Base-by-base conservation (phyloP, 1,284 basidiomycete species). In the Veloporphyrellus conicus region DNA sequence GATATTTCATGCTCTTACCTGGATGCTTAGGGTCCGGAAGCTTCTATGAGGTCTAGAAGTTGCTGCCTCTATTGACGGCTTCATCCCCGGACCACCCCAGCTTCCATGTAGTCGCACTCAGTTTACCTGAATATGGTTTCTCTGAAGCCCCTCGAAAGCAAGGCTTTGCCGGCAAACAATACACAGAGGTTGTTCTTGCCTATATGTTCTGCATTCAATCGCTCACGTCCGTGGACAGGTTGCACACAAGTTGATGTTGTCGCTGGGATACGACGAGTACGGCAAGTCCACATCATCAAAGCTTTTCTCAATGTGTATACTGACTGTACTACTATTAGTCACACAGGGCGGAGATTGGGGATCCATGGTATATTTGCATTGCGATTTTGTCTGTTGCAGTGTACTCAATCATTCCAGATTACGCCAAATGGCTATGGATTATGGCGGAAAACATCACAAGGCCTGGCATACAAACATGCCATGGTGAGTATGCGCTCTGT, bases 271-370 rank as follows among this genome's bases (percentile, higher is more conserved):
- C 43, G 56, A 69, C 25, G 68, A 77, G 61, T 79, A 78, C 63
- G 75, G 77, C 76, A 45, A 66, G 68, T 55, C 15, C 28, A 34
- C 7, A 6, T 27, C 8, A 53, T 32, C 19, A 6, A 8, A 3
- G 15, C 2, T 6, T 18, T 12, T 34, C 34, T 18, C 12, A 35
- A 36, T 11, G 8, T 6, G 4, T 10, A 7, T 6, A n/a, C n/a
- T 22, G 41, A 25, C n/a, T 25, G 50, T 14, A 54, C 27, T 42
- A 11, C 5, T 25, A 47, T 1, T 52, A 79, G 77, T 76, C n/a
- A 72, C 72, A 0, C 74, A 80, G 62, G 78, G 75, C 19, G 78
- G 78, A 5, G 78, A 80, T 52, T 78, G 75, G 76, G 78, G 78
- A 33, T 58, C 54, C 42, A 2, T 59, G 0, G 75, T 77, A 19